Conservation (phyloP, 75 land plant species). For the Picea sitchensis region DNA sequence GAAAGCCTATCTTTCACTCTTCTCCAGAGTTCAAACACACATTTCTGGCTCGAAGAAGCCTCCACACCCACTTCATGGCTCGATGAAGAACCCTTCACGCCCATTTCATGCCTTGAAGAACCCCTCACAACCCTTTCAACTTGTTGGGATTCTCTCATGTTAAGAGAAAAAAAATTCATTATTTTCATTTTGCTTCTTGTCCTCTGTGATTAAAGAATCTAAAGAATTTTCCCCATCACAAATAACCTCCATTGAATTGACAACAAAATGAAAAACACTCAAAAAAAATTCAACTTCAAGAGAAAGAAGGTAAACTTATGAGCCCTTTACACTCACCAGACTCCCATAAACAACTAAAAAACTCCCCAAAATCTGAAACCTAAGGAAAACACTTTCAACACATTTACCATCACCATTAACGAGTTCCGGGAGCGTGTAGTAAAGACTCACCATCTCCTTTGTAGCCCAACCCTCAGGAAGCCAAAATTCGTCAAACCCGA, state of each 20-base stretch:
- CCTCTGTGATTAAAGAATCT: neutral
- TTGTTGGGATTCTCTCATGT: constrained; percentile 2
- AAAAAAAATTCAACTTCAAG: constrained; percentile 31
- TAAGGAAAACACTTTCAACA: constrained; percentile 38
- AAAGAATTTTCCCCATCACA: neutral
- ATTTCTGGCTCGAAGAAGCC: constrained; percentile 6
- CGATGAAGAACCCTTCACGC: too few relatives aligned
- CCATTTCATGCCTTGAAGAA: too few relatives aligned
- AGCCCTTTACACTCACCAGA: constrained; percentile 17
- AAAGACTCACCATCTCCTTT: constrained; percentile 22
- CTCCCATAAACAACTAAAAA: constrained; percentile 60
- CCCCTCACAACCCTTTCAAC: too few relatives aligned
- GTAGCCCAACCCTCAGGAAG: constrained; percentile 39
- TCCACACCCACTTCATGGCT: neutral
- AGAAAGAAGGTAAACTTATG: constrained; percentile 16
- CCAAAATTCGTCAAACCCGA: constrained; percentile 15
- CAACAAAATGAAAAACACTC: constrained; percentile 17
- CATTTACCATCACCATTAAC: neutral
- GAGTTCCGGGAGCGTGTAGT: constrained; percentile 54
- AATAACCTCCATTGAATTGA: neutral
- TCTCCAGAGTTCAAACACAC: constrained; percentile 76
- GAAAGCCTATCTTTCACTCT: constrained; percentile 68
- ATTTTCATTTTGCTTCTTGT: neutral
- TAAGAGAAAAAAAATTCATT: neutral
- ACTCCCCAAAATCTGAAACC: constrained; percentile 44